Base-by-base conservation (phyloP, 2,329 filamentous ascomycete genomes). In the Neofusicoccum parvum region DNA sequence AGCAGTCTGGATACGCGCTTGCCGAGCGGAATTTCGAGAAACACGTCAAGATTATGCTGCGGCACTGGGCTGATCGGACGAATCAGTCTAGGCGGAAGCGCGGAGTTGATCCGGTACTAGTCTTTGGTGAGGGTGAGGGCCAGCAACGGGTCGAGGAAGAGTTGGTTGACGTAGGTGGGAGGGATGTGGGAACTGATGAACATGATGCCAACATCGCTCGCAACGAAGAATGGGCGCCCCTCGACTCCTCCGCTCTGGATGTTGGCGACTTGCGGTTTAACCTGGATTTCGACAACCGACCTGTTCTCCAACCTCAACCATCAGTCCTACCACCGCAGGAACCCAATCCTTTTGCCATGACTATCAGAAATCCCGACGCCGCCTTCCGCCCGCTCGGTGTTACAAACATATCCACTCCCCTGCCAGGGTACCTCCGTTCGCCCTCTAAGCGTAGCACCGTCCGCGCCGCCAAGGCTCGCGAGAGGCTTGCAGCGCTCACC, bases 1-100 rank as follows among this genome's bases (percentile, higher is more conserved):
- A 79, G 10, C 81, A 87, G 65, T 86, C 80, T 46, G 85, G 85
- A 0, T 77, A 83, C 41, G 83, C 85, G 6, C 76, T 88, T 68
- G 78, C 79, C 58, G 79, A 82, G 17, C 78, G 86, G 17, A 86
- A 84, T 67, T 78, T 83, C 43, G 80, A 84, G 64, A 84, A 84
- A 67, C 86, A 88, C 72, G 76, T 82, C 34, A 80, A 83, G 65
- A 81, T 81, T 36, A 85, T 88, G 78, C 74, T 88, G 56, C 78
- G 83, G 27, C 81, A 83, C 67, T 89, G 86, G 86, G 71, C 78
- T 12, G 80, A 82, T 15, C 81, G 80, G 62, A 78, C 82, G 67
- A 64, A 72, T 1, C 73, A 76, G 34, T 66, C 48, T 2, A 65
- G 73, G 43, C 45, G 68, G 20, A 71, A 70, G 2, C 68, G 69